Percentiles rank a stretch among this genome's conserved stretches.
Evolutionary conservation across 257 asterid genomes (phyloP).

Genomic region (Jasminum sambac): DNA sequence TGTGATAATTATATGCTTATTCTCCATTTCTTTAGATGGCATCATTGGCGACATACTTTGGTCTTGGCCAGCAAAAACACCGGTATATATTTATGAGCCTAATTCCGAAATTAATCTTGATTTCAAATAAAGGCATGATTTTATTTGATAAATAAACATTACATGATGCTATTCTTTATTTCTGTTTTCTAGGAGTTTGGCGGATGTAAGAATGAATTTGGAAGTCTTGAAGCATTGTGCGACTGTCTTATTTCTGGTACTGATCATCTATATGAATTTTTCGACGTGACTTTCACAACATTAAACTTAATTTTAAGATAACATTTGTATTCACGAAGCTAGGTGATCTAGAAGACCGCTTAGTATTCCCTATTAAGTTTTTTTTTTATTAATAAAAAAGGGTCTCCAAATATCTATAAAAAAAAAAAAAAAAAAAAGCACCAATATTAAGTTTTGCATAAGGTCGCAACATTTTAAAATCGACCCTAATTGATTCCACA

Average conservation of each 20-base stretch:
- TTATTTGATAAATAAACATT: background rate
- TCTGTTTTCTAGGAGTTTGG: conserved; percentile 68
- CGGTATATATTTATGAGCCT: conserved; percentile 47
- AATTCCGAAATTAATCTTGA: background rate
- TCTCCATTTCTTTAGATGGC: conserved; percentile 63
- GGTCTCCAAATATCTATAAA: too few relatives aligned
- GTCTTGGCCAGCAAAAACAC: conserved; percentile 90
- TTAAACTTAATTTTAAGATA: background rate
- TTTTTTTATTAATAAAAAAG: too few relatives aligned
- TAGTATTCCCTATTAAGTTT: too few relatives aligned
- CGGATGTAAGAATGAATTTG: conserved; percentile 87
- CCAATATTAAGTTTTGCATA: too few relatives aligned
- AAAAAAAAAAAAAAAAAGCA: too few relatives aligned
- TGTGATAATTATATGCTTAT: background rate
- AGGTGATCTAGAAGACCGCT: too few relatives aligned
- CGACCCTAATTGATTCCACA: background rate
- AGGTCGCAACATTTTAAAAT: too few relatives aligned
- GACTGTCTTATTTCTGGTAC: conserved; percentile 85
- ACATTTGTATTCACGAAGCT: background rate
- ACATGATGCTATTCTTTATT: background rate
- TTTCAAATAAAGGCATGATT: background rate
- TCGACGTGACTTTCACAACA: background rate
- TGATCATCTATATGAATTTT: background rate
- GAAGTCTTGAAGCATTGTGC: conserved; percentile 97
- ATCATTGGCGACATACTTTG: conserved; percentile 83